Evolutionary conservation across 2,329 filamentous ascomycete species (phyloP).

Genomic region (Colletotrichum tofieldiae): DNA sequence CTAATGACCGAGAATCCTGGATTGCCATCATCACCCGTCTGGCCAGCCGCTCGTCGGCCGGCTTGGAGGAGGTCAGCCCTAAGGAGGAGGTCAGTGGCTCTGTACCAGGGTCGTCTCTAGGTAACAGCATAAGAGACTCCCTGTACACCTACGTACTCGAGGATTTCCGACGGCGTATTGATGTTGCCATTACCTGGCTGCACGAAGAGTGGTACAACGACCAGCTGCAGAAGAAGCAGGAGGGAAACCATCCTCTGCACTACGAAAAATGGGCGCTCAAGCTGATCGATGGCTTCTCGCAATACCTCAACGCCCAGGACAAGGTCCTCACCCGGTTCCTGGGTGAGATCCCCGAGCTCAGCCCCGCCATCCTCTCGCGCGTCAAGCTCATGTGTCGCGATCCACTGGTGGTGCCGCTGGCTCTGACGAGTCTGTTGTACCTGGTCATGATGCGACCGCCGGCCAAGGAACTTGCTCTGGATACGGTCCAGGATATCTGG

Average conservation of each 20-base stretch:
- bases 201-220: slow-evolving; percentile 99
- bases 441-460: slow-evolving; percentile 79
- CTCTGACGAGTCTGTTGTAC: slow-evolving; percentile 76
- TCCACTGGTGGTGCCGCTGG: slow-evolving; percentile 75
- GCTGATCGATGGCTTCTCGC: slow-evolving; percentile 89
- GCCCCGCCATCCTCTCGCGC: slow-evolving; percentile 78
- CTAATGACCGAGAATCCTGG: slow-evolving; percentile 91
- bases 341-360: slow-evolving; percentile 90
- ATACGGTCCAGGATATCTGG: slow-evolving; percentile 78
- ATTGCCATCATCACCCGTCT: slow-evolving; percentile 88
- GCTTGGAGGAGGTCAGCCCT: slow-evolving; percentile 73
- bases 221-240: slow-evolving; percentile 62
- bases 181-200: slow-evolving; percentile 92
- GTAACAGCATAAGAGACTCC: slow-evolving; percentile 82
- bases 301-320: slow-evolving; percentile 92
- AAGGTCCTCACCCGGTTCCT: slow-evolving; percentile 92
- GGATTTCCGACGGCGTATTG: slow-evolving; percentile 91
- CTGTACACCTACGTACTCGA: slow-evolving; percentile 91
- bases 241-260: slow-evolving; percentile 69
- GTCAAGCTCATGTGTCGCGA: slow-evolving; percentile 79
- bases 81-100: slow-evolving; percentile 70
- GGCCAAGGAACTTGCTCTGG: slow-evolving; percentile 73
- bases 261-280: slow-evolving; percentile 86
- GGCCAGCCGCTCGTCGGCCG: slow-evolving; percentile 83
- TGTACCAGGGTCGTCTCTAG: slow-evolving; percentile 62